phyloP scores from a whole-genome alignment of 352 stramenopile species.

The Thalassiosira exigua region DNA sequence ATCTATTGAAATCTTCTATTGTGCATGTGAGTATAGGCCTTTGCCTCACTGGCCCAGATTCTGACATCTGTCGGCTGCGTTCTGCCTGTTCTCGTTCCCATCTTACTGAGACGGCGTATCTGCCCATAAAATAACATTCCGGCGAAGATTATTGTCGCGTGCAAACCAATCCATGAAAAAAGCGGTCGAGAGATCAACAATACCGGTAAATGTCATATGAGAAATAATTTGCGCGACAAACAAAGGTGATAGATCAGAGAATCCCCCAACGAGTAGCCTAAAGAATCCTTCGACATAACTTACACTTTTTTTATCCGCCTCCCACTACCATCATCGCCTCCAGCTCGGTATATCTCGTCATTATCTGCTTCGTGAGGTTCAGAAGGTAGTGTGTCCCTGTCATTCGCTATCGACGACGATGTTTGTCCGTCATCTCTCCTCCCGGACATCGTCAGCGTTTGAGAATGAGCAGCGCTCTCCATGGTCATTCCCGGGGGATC shows the following conservation, averaged over 20 bases:
- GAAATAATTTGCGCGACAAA: not conserved
- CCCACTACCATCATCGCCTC: too few species aligned
- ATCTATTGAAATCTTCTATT: slow-evolving; percentile 70
- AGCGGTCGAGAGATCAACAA: not conserved
- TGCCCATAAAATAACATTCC: slow-evolving; percentile 4
- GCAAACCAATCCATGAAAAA: not conserved
- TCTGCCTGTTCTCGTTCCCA: slow-evolving; percentile 73
- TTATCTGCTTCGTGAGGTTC: too few species aligned
- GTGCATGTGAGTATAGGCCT: slow-evolving; percentile 33
- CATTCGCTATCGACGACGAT: too few species aligned
- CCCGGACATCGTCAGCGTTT: not conserved
- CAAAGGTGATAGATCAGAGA: not conserved
- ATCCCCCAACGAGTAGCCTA: not conserved
- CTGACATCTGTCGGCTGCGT: slow-evolving; percentile 35
- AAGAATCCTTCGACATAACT: not conserved
- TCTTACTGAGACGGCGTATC: slow-evolving; percentile 77
- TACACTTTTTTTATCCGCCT: not conserved
- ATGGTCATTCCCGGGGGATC: not conserved
- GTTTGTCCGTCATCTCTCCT: not conserved
- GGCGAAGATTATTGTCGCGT: not conserved
- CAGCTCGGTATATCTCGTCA: too few species aligned
- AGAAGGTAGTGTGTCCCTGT: too few species aligned
- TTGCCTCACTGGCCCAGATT: slow-evolving; percentile 33
- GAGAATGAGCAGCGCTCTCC: not conserved
- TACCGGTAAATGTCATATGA: not conserved